These are phyloP conservation scores for Chaetoceros muelleri DNA, from an alignment of 108 stramenopile species.

Conservation along the genomic window DNA sequence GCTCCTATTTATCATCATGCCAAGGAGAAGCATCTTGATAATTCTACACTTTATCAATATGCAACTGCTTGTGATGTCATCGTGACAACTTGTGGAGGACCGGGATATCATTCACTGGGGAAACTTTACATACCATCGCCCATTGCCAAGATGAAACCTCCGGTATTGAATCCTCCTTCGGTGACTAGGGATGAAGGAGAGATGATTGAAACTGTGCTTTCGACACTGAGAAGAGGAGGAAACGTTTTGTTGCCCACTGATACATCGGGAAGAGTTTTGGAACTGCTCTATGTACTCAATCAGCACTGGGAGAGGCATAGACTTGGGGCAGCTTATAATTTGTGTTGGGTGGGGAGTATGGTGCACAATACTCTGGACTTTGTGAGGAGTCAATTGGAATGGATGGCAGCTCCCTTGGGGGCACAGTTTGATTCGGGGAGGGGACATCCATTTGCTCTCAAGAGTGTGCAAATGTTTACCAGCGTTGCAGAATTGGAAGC, in stretches of 20 bases:
- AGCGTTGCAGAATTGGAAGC: constrained; percentile 42
- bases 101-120: constrained; percentile 41
- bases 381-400: constrained; percentile 78
- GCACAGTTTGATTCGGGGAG: constrained; percentile 43
- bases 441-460: constrained; percentile 51
- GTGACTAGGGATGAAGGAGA: constrained; percentile 38
- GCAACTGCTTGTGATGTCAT: constrained; percentile 72
- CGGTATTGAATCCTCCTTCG: constrained; percentile 22
- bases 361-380: constrained; percentile 80
- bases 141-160: constrained; percentile 12
- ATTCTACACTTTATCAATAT: constrained; percentile 56
- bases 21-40: constrained; percentile 74
- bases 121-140: constrained; percentile 36
- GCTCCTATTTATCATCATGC: constrained; percentile 68
- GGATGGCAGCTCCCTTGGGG: constrained; percentile 63
- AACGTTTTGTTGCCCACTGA: constrained; percentile 90
- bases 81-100: constrained; percentile 64
- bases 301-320: constrained; percentile 78
- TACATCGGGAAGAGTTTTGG: constrained; percentile 78
- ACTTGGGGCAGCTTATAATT: constrained; percentile 52
- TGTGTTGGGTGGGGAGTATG: constrained; percentile 86
- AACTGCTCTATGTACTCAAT: constrained; percentile 71
- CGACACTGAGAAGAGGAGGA: constrained; percentile 76
- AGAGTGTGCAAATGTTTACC: constrained; percentile 41
- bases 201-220: constrained; percentile 60